Conservation (phyloP, 805 yeast species). For the Grigorovia yakushimaensis region DNA sequence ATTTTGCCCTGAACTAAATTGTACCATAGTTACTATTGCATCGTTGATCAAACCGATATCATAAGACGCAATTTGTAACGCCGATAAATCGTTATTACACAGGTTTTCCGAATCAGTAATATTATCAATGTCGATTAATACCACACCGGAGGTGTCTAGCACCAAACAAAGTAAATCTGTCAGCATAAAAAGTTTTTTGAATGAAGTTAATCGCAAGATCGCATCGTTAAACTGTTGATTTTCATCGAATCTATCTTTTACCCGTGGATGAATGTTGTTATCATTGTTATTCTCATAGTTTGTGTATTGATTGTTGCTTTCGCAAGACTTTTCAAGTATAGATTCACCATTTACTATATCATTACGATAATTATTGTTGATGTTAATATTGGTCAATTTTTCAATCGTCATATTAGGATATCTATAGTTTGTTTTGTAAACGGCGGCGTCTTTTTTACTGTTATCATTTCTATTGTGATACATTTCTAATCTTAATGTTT, state of each 20-base stretch:
- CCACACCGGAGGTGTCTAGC: constrained; percentile 17
- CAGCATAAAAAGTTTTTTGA: constrained; percentile 20
- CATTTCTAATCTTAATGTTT: constrained; percentile 12
- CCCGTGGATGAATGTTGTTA: neutral
- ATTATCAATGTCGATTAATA: constrained; percentile 13
- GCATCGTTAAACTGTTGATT: neutral
- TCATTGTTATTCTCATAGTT: too few species aligned
- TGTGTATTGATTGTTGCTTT: too few species aligned
- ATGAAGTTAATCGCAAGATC: constrained; percentile 9
- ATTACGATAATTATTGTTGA: neutral
- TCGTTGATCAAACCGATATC: constrained; percentile 20
- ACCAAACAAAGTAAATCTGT: constrained; percentile 15
- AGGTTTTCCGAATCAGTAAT: constrained; percentile 7
- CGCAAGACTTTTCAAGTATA: too few species aligned
- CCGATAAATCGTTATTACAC: constrained; percentile 3
- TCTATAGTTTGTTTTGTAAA: neutral
- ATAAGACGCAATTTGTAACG: constrained; percentile 13
- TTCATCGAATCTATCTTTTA: neutral
- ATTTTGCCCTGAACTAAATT: constrained; percentile 3
- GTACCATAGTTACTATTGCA: constrained; percentile 10
- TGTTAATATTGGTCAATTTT: too few species aligned
- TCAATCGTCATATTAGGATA: too few species aligned
- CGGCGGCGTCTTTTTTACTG: neutral
- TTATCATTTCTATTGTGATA: constrained; percentile 2
- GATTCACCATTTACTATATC: too few species aligned